phyloP scores from a whole-genome alignment of 176 grass and related monocot genomes.

The Microstegium vimineum region DNA sequence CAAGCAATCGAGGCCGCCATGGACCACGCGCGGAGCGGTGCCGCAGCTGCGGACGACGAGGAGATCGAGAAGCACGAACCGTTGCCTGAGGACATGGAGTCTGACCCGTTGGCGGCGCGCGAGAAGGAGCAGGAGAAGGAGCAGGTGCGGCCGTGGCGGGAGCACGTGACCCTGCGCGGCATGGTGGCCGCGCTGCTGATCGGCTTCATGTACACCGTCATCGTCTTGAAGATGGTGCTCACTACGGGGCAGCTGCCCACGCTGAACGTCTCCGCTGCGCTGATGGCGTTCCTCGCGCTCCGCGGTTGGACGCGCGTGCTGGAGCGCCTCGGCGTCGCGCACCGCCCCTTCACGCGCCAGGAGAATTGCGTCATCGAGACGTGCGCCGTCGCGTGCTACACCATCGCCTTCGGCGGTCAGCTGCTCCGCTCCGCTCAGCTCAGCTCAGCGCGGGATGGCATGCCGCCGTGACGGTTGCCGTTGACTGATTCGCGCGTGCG shows the following conservation, averaged over 20 bases:
- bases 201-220: slow-evolving; percentile 75
- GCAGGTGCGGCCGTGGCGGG: slow-evolving; percentile 51
- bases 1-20: background rate
- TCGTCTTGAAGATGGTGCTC: slow-evolving; percentile 82
- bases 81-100: slow-evolving; percentile 28
- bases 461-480: too few relatives aligned
- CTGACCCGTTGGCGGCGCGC: slow-evolving; percentile 13
- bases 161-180: slow-evolving; percentile 67
- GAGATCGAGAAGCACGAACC: slow-evolving; percentile 31
- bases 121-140: background rate
- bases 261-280: slow-evolving; percentile 91
- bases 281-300: slow-evolving; percentile 69
- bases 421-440: too few relatives aligned
- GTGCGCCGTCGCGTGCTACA: slow-evolving; percentile 91
- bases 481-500: background rate
- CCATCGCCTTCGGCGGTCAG: slow-evolving; percentile 74
- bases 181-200: slow-evolving; percentile 55
- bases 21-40: background rate
- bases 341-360: slow-evolving; percentile 78
- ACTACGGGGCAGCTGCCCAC: slow-evolving; percentile 84
- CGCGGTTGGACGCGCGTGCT: slow-evolving; percentile 68
- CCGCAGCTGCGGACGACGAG: background rate
- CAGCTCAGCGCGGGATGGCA: background rate
- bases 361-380: slow-evolving; percentile 94
- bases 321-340: slow-evolving; percentile 46